Conservation (phyloP, 106 monocot species). For the Acorus calamus region DNA sequence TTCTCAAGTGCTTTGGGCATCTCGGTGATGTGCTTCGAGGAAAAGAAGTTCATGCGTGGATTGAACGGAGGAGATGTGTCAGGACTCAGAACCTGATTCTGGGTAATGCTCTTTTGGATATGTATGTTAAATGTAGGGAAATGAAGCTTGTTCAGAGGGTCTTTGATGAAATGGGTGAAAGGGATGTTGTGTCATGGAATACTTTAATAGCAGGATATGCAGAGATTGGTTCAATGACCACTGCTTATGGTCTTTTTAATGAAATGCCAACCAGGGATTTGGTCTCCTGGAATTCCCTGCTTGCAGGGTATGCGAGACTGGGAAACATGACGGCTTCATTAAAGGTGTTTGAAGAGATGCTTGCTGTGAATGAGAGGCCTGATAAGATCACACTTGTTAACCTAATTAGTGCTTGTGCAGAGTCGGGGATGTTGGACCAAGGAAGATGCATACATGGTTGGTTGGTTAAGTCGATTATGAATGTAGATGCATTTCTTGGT, state of each 20-base stretch:
- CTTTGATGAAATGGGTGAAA: conserved; percentile 30
- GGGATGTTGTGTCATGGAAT: conserved; percentile 53
- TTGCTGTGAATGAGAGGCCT: conserved; percentile 26
- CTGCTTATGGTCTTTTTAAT: conserved; percentile 23
- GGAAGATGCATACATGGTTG: conserved; percentile 48
- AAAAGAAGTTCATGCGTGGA: conserved; percentile 39
- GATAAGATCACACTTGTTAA: conserved; percentile 40
- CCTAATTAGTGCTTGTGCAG: conserved; percentile 28
- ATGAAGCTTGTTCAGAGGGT: conserved; percentile 23
- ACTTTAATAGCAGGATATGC: conserved; percentile 44
- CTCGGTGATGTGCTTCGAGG: conserved; percentile 20
- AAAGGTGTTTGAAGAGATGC: conserved; percentile 30
- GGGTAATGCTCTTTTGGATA: conserved; percentile 53
- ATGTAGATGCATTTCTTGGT: conserved; percentile 41
- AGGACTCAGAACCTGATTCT: conserved; percentile 21
- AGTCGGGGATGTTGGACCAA: conserved; percentile 26
- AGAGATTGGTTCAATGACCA: conserved; percentile 24
- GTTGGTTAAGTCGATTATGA: conserved; percentile 21
- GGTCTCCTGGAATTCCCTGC: conserved; percentile 61
- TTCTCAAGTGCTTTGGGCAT: conserved; percentile 41
- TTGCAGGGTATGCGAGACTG: conserved; percentile 32
- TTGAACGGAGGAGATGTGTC: conserved; percentile 13
- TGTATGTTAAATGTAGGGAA: conserved; percentile 52
- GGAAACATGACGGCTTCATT: conserved; percentile 13
- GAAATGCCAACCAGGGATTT: conserved; percentile 39